These are phyloP conservation scores for Austroboletus novae-zelandiae DNA, from an alignment of 1,284 basidiomycete species.

Conservation along the genomic window DNA sequence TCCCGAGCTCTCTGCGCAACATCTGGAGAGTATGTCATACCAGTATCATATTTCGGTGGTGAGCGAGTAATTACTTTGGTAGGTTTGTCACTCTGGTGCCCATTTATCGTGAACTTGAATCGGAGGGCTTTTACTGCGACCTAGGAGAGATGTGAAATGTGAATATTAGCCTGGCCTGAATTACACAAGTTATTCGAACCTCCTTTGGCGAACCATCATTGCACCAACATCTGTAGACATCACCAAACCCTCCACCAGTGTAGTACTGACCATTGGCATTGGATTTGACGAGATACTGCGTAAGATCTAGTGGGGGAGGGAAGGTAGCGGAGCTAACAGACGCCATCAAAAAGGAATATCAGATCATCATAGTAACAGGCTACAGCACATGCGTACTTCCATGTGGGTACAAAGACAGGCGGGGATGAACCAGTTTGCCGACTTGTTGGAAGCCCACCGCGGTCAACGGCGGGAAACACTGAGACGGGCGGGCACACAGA, in stretches of 20 bases:
- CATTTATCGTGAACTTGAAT: background rate
- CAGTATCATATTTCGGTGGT: background rate
- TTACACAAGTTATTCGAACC: background rate
- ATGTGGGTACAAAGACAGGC: no score
- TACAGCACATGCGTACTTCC: no score
- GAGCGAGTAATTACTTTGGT: background rate
- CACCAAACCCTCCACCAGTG: background rate
- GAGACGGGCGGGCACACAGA: no score
- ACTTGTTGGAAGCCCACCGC: no score
- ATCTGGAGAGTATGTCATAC: background rate
- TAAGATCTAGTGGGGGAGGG: constrained; percentile 2
- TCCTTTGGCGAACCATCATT: background rate
- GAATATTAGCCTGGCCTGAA: background rate
- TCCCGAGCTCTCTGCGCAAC: constrained; percentile 8
- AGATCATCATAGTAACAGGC: no score
- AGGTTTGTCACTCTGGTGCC: background rate
- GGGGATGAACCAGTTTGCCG: no score
- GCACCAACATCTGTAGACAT: constrained; percentile 9
- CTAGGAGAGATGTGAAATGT: background rate
- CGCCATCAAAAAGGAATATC: no score
- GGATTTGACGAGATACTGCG: background rate
- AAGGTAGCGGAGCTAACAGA: background rate
- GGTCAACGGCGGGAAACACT: no score
- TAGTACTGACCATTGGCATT: background rate
- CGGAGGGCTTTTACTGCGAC: constrained; percentile 18